Percentiles rank a stretch among this genome's conserved stretches.
Conservation (phyloP, 805 yeast genomes). For the Clavispora santaluciae region DNA sequence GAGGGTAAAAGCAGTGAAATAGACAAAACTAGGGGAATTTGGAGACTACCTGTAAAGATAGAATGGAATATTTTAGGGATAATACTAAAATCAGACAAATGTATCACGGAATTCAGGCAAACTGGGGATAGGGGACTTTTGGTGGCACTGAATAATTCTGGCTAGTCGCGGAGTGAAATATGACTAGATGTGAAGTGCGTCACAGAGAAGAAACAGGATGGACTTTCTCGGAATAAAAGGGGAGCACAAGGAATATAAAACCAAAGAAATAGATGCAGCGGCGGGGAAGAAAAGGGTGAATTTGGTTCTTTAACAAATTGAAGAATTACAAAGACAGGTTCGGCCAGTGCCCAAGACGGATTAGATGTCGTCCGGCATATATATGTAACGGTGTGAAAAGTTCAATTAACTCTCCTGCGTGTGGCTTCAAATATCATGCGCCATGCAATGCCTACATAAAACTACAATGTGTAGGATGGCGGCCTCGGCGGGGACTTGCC, state of each 20-base stretch:
- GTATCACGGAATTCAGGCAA: neutral
- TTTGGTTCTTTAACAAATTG: neutral
- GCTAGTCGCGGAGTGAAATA: neutral
- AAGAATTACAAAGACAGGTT: neutral
- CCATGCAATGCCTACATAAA: neutral
- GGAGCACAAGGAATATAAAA: neutral
- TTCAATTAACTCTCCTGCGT: neutral
- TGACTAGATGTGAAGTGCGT: too few relatives aligned
- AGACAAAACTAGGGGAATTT: too few relatives aligned
- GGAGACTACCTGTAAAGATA: too few relatives aligned
- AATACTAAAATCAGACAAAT: neutral
- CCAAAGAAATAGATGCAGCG: neutral
- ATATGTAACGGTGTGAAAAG: neutral
- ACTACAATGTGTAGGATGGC: neutral
- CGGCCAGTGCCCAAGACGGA: constrained; percentile 1
- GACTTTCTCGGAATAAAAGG: neutral
- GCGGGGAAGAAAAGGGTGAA: neutral
- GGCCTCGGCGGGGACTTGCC: too few relatives aligned
- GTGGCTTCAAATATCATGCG: neutral
- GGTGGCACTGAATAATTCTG: neutral
- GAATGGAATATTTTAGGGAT: too few relatives aligned
- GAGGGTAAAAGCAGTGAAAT: neutral
- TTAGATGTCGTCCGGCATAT: neutral
- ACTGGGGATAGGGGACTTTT: neutral
- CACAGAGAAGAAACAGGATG: too few relatives aligned